phyloP scores from a whole-genome alignment of 257 asterid species.

The Knoxia roxburghii region DNA sequence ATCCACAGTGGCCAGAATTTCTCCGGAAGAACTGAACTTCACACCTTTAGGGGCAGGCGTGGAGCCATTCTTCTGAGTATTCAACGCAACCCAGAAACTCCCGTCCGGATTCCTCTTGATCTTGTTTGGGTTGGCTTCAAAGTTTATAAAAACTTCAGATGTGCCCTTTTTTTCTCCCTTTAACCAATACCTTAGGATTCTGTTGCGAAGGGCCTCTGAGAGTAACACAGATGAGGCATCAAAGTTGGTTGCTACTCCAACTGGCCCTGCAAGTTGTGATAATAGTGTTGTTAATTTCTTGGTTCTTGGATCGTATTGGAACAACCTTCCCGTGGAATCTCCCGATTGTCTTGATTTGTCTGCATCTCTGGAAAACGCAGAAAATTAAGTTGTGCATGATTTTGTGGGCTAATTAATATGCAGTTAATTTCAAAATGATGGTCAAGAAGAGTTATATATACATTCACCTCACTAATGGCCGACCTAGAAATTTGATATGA shows the following conservation, averaged over 20 bases:
- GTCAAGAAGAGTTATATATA: too few species aligned
- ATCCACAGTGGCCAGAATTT: not conserved
- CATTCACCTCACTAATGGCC: too few species aligned
- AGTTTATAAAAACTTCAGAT: not conserved
- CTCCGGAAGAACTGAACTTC: slow-evolving; percentile 1
- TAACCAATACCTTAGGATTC: slow-evolving; percentile 7
- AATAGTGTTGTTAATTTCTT: not conserved
- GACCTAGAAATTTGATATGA: too few species aligned
- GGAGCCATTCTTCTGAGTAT: not conserved
- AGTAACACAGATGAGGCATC: slow-evolving; percentile 1
- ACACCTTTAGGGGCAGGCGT: slow-evolving; percentile 3
- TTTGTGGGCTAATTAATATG: too few species aligned
- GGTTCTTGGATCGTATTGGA: not conserved
- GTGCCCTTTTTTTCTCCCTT: slow-evolving; percentile 4
- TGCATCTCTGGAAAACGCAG: not conserved
- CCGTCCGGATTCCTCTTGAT: slow-evolving; percentile 8
- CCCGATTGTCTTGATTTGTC: not conserved
- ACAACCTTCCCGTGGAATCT: slow-evolving; percentile 7
- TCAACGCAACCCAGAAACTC: slow-evolving; percentile 5
- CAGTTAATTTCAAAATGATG: too few species aligned
- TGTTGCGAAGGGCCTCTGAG: not conserved
- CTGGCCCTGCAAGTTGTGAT: not conserved
- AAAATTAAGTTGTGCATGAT: too few species aligned
- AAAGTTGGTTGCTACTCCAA: not conserved
- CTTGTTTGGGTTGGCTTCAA: not conserved